Evolutionary conservation across 1,139 yeast species (phyloP), one percentile per base, ranked within the genome.

Genomic region (Hemisphaericaspora xylanilytica): DNA sequence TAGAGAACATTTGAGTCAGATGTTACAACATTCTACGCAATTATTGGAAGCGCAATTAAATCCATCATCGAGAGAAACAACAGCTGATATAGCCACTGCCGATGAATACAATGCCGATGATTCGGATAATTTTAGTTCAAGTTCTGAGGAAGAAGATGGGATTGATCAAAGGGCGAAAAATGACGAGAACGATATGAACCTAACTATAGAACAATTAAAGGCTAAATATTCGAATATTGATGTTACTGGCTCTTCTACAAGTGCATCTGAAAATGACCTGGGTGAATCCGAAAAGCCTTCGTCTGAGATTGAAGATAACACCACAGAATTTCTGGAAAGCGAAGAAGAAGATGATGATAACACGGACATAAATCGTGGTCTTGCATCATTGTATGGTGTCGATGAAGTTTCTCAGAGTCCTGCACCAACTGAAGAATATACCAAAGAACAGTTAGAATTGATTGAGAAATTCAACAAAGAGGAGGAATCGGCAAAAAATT

Each of bases 11-110:
- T 71, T 92, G 45, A 82, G 89, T 46, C 85, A 87, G 56, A 90
- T 92, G 75, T 67, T 92, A 45, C 95, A 90, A 51, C 95, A 90
- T 52, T 88, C 96, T 21, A 88, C 96, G 0, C 92, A 86, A 55
- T 73, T 92, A 35, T 69, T 92, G 28, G 97, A 89, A 48, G 95
- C 96, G 0, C 95, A 92, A 48, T 63, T 85, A 38, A 74, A 76
- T 31, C 61, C 65, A 28, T 61, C 68, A 10, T 57, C 66, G 3
- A 48, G 56, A 15, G 61, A 54, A 37, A 52, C 48, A 3, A 52
- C 53, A 13, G 57, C 50, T 1, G 53, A 48, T 9, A 44, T 46
- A 22, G 59, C 50, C 28, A 49, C 43, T 20, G 32, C 33, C 13
- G 59, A 49, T 6, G 47, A 38, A 18, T 27, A 14, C 10, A 27